A percentile compares a stretch with the other conserved stretches of the same genome.
Evolutionary conservation across 108 stramenopile species (phyloP).

Genomic region (Nitzschia palea): DNA sequence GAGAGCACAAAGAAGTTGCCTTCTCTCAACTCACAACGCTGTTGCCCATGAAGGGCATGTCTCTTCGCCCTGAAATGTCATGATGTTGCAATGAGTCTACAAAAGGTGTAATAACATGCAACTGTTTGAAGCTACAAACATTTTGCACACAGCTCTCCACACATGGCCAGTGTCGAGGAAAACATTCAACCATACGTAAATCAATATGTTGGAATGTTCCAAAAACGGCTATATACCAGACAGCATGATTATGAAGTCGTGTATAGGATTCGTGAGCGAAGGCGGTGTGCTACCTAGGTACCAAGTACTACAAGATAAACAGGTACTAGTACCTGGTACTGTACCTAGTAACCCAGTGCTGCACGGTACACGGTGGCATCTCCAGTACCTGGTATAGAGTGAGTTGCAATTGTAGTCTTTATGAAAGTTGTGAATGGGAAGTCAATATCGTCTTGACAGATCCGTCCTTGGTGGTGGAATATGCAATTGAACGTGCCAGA

Average conservation of each 20-base stretch:
- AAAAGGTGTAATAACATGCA: not conserved
- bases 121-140: not conserved
- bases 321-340: too few species aligned
- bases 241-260: too few species aligned
- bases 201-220: not conserved
- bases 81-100: constrained; percentile 31
- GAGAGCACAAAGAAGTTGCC: too few species aligned
- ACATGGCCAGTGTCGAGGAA: not conserved
- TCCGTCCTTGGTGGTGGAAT: not conserved
- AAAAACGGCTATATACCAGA: too few species aligned
- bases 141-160: not conserved
- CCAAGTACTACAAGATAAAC: too few species aligned
- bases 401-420: too few species aligned
- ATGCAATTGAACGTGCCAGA: not conserved
- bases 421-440: constrained; percentile 19
- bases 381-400: too few species aligned
- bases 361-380: too few species aligned
- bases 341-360: too few species aligned
- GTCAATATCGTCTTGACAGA: constrained; percentile 5
- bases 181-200: not conserved
- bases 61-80: constrained; percentile 53
- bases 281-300: too few species aligned
- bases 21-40: constrained; percentile 33
- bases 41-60: constrained; percentile 79
- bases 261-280: too few species aligned